A percentile compares a stretch with the other conserved stretches of the same genome.
Conservation (phyloP, 768 basidiomycete species). For the Mycena floridula region DNA sequence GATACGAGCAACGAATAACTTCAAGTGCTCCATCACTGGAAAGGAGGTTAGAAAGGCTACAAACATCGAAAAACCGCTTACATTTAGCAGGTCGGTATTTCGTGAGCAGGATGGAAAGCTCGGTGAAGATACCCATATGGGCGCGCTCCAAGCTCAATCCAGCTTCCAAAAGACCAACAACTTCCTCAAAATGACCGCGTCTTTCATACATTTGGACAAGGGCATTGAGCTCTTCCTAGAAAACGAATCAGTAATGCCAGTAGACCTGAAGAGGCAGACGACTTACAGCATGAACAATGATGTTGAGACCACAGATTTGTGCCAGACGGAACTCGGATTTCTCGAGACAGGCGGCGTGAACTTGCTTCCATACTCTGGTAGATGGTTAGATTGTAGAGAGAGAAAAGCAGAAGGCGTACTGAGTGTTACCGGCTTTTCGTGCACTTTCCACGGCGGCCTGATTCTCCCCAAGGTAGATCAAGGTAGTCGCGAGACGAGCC, state of each 20-base stretch:
- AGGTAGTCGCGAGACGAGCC: conserved; percentile 95
- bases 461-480: conserved; percentile 97
- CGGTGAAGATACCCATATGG: conserved; percentile 99
- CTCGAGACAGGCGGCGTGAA: conserved; percentile 97
- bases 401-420: conserved; percentile 43
- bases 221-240: conserved; percentile 69
- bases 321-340: conserved; percentile 96
- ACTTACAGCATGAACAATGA: conserved; percentile 83
- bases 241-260: conserved; percentile 6
- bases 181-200: conserved; percentile 90
- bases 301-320: conserved; percentile 97
- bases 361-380: conserved; percentile 97
- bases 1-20: conserved; percentile 91
- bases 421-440: conserved; percentile 98
- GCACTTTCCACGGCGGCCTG: conserved; percentile 98
- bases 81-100: conserved; percentile 93
- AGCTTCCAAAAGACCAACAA: conserved; percentile 86
- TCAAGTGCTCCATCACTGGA: conserved; percentile 96
- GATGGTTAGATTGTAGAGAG: conserved; percentile 7
- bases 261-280: conserved; percentile 15
- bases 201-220: conserved; percentile 83
- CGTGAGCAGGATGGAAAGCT: conserved; percentile 86
- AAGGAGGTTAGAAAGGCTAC: conserved; percentile 4
- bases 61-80: conserved; percentile 32
- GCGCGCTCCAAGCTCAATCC: conserved; percentile 95